Percentiles rank a stretch among this genome's conserved stretches.
phyloP scores from a whole-genome alignment of 2,329 filamentous ascomycete species.

The Raffaelea ambrosiae region DNA sequence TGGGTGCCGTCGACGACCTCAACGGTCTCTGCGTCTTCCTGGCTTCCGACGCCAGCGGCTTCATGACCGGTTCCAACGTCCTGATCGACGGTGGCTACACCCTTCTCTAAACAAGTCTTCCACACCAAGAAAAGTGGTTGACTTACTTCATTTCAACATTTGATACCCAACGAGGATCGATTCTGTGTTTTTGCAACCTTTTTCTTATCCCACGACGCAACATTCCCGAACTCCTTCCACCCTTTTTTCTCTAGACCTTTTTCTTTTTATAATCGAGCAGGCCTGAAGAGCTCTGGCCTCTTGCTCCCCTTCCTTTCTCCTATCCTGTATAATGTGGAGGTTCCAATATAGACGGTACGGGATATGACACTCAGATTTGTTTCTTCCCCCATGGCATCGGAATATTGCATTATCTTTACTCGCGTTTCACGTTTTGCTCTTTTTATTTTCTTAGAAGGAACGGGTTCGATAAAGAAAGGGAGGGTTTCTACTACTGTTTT shows the following conservation, averaged over 20 bases:
- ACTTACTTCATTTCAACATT: background rate
- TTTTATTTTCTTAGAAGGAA: no score
- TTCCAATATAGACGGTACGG: background rate
- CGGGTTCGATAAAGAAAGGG: no score
- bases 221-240: no score
- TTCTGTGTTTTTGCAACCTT: no score
- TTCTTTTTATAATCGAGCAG: background rate
- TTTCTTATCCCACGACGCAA: no score
- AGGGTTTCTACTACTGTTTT: no score
- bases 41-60: slow-evolving; percentile 61
- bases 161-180: slow-evolving; percentile 7
- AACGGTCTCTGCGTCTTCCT: slow-evolving; percentile 72
- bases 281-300: background rate
- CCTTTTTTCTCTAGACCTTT: background rate
- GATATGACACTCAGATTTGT: no score
- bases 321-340: background rate
- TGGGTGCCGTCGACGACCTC: slow-evolving; percentile 66
- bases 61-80: slow-evolving; percentile 72
- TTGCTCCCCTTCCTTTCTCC: background rate
- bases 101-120: slow-evolving; percentile 23
- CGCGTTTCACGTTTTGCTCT: no score
- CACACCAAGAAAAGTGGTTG: no score
- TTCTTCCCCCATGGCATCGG: no score
- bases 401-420: no score
- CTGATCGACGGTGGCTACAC: slow-evolving; percentile 65